Conservation (phyloP, 257 asterid genomes). For the Avicennia marina region DNA sequence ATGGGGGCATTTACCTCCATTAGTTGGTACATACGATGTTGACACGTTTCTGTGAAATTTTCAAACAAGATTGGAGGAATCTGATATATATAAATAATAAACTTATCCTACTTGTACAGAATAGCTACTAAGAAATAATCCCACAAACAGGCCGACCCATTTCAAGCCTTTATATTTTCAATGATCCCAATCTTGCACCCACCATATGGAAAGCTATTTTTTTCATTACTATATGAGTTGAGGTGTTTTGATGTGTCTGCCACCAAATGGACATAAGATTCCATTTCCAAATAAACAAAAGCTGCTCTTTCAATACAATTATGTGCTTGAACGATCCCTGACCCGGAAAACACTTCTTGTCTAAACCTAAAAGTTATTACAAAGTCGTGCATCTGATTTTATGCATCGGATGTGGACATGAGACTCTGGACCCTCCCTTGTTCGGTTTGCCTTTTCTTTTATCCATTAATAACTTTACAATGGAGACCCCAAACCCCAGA, state of each 20-base stretch:
- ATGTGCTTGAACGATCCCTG: neutral
- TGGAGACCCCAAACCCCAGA: too few species aligned
- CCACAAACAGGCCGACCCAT: constrained; percentile 20
- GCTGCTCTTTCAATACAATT: too few species aligned
- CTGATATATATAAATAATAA: constrained; percentile 41
- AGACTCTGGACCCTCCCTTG: too few species aligned
- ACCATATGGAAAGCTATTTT: constrained; percentile 41
- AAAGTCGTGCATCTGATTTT: too few species aligned
- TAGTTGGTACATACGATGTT: neutral
- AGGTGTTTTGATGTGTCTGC: constrained; percentile 63
- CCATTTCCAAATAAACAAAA: constrained; percentile 33
- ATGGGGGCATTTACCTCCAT: constrained; percentile 1
- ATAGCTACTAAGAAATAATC: neutral
- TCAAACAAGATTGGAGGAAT: constrained; percentile 32
- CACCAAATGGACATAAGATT: constrained; percentile 73
- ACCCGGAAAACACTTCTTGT: neutral
- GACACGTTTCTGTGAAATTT: constrained; percentile 1
- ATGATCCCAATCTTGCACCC: constrained; percentile 36
- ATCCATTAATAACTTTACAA: too few species aligned
- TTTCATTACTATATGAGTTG: constrained; percentile 30
- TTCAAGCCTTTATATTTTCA: neutral
- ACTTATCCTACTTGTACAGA: constrained; percentile 14
- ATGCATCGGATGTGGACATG: too few species aligned
- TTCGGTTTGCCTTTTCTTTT: too few species aligned
- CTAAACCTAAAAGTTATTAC: too few species aligned